Conservation (phyloP, 2,329 filamentous ascomycete genomes). For the Colletotrichum lindemuthianum region DNA sequence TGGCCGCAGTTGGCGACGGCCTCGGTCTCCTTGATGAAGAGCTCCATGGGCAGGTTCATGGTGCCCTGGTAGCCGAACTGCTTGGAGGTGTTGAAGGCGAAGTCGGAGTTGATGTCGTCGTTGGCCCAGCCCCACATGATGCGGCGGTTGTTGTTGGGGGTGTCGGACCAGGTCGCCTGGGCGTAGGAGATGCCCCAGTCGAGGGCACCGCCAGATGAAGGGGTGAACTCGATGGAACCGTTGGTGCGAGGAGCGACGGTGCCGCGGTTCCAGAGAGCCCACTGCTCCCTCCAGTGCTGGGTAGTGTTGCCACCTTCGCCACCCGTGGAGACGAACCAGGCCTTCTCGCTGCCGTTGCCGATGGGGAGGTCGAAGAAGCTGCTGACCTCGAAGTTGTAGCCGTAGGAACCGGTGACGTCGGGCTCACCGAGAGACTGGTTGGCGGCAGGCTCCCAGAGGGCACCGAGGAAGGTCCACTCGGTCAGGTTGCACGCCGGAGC, state of each 20-base stretch:
- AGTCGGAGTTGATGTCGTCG: constrained; percentile 25
- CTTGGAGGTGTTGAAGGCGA: constrained; percentile 24
- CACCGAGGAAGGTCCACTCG: constrained; percentile 37
- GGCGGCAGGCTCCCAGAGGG: constrained; percentile 35
- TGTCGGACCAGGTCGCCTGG: constrained; percentile 35
- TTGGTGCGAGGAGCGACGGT: constrained; percentile 33
- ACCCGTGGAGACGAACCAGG: constrained; percentile 35
- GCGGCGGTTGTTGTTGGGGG: constrained; percentile 26
- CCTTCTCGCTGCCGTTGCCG: constrained; percentile 30
- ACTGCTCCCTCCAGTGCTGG: constrained; percentile 34
- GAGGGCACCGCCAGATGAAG: constrained; percentile 32
- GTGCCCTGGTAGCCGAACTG: constrained; percentile 35
- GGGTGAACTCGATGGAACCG: constrained; percentile 34
- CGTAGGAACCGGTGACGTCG: constrained; percentile 35
- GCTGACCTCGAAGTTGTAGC: constrained; percentile 37
- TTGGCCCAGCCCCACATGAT: constrained; percentile 37
- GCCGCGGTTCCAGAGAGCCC: constrained; percentile 36
- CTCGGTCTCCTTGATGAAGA: constrained; percentile 34
- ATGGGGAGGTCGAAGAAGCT: constrained; percentile 34
- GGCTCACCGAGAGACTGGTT: constrained; percentile 33
- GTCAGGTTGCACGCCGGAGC: constrained; percentile 34
- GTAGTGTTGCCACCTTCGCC: constrained; percentile 37
- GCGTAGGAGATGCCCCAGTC: constrained; percentile 37
- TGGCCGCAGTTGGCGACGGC: constrained; percentile 33
- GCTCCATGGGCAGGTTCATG: constrained; percentile 34